Percentiles rank a stretch among this genome's conserved stretches.
Conservation (phyloP, 495 filamentous ascomycete species). For the Aspergillus egyptiacus region DNA sequence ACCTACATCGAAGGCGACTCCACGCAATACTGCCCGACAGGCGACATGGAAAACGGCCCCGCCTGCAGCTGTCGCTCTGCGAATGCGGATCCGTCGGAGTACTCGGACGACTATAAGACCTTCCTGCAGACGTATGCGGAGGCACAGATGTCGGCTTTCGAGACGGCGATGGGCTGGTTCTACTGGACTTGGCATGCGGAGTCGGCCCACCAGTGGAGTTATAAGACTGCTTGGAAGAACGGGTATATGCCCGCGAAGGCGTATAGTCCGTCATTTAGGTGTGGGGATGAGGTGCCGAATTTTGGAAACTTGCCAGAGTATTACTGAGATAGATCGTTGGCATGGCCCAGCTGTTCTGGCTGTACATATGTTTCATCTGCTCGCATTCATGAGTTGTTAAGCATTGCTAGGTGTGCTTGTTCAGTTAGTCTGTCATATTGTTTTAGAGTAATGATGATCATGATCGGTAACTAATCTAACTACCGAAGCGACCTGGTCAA, state of each 20-base stretch:
- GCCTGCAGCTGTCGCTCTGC: slow-evolving; percentile 68
- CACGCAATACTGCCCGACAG: slow-evolving; percentile 64
- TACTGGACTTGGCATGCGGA: slow-evolving; percentile 95
- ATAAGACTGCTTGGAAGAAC: slow-evolving; percentile 73
- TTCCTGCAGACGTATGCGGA: slow-evolving; percentile 87
- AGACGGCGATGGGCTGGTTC: slow-evolving; percentile 92
- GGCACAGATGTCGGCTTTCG: slow-evolving; percentile 90
- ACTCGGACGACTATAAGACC: slow-evolving; percentile 70
- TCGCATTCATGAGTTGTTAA: background rate
- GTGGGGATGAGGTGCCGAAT: slow-evolving; percentile 60
- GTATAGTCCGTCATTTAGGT: slow-evolving; percentile 70
- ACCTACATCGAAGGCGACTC: slow-evolving; percentile 58
- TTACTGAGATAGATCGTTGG: slow-evolving; percentile 6
- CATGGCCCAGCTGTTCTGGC: no score
- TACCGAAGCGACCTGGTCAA: no score
- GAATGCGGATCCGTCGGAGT: slow-evolving; percentile 64
- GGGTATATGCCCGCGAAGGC: slow-evolving; percentile 79
- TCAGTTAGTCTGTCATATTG: background rate
- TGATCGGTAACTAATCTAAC: background rate
- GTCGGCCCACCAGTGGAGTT: slow-evolving; percentile 86
- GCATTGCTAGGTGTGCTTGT: background rate
- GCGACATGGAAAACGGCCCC: slow-evolving; percentile 30
- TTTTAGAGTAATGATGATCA: background rate
- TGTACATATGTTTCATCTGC: background rate
- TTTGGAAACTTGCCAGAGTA: slow-evolving; percentile 61